Evolutionary conservation across 768 basidiomycete genomes (phyloP).

Genomic region (Suillus subaureus): DNA sequence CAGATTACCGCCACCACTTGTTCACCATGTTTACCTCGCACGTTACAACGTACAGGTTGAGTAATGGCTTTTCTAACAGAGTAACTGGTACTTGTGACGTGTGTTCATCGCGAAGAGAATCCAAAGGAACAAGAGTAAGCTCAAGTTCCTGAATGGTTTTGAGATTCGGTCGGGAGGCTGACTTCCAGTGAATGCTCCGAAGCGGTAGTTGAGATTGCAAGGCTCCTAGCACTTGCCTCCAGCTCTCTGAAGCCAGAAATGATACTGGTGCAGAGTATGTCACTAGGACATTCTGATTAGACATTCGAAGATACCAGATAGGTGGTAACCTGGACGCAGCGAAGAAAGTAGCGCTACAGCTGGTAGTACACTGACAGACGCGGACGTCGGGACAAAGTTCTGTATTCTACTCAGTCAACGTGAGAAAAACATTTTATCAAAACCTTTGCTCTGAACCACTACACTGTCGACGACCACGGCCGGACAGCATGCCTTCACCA

Average conservation of each 20-base stretch:
- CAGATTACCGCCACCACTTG: slow-evolving; percentile 7
- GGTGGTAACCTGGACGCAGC: not conserved
- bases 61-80: slow-evolving; percentile 81
- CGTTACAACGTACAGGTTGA: slow-evolving; percentile 83
- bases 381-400: not conserved
- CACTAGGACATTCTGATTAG: slow-evolving; percentile 58
- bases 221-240: slow-evolving; percentile 68
- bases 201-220: slow-evolving; percentile 79
- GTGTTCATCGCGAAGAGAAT: slow-evolving; percentile 70
- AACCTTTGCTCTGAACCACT: not conserved
- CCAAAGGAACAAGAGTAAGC: slow-evolving; percentile 70
- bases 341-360: not conserved
- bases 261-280: slow-evolving; percentile 67
- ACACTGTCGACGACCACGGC: not conserved
- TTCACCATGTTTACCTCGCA: slow-evolving; percentile 72
- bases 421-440: slow-evolving; percentile 12
- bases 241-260: slow-evolving; percentile 70
- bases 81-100: slow-evolving; percentile 76
- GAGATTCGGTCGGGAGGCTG: slow-evolving; percentile 65
- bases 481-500: slow-evolving; percentile 55
- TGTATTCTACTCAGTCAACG: not conserved
- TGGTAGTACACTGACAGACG: not conserved
- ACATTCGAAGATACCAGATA: slow-evolving; percentile 24
- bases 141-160: slow-evolving; percentile 91
- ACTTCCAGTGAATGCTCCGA: slow-evolving; percentile 92